Percentiles rank a stretch among this genome's conserved stretches.
phyloP scores from a whole-genome alignment of 208 protist genomes.

The Leptomonas pyrrhocoris region DNA sequence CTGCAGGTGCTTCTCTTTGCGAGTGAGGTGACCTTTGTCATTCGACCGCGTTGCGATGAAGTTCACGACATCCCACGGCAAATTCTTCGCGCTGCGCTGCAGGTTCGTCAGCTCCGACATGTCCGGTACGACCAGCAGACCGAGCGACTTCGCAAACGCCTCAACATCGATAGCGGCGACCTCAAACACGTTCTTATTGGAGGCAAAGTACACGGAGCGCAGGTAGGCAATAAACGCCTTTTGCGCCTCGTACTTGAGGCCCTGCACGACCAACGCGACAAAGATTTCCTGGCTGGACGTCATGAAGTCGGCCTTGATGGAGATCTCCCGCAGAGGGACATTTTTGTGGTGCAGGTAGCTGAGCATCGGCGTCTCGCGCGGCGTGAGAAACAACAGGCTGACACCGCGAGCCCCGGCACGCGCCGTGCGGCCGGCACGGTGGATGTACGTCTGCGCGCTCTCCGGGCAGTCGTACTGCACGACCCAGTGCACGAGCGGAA shows the following conservation, averaged over 20 bases:
- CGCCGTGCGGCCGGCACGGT: slow-evolving; percentile 97
- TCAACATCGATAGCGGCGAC: slow-evolving; percentile 88
- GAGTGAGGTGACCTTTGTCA: slow-evolving; percentile 42
- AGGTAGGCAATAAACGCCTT: slow-evolving; percentile 98
- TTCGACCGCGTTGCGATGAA: slow-evolving; percentile 54
- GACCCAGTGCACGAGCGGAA: slow-evolving; percentile 98
- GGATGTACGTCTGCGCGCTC: slow-evolving; percentile 98
- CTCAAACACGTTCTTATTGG: slow-evolving; percentile 97
- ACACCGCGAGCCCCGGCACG: slow-evolving; percentile 93
- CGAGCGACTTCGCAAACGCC: slow-evolving; percentile 92
- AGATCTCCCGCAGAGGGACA: slow-evolving; percentile 81
- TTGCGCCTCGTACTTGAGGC: slow-evolving; percentile 98
- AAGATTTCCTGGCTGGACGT: slow-evolving; percentile 89
- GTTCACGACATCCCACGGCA: slow-evolving; percentile 90
- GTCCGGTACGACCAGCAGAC: slow-evolving; percentile 92
- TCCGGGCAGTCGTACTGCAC: slow-evolving; percentile 99
- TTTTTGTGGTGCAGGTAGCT: slow-evolving; percentile 89
- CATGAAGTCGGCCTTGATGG: slow-evolving; percentile 79
- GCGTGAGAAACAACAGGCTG: slow-evolving; percentile 97
- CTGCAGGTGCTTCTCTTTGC: slow-evolving; percentile 83
- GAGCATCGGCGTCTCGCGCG: slow-evolving; percentile 94
- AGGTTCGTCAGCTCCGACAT: slow-evolving; percentile 90
- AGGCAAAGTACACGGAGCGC: slow-evolving; percentile 93
- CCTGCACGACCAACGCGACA: slow-evolving; percentile 90
- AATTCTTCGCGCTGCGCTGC: slow-evolving; percentile 86